Evolutionary conservation across 2,329 filamentous ascomycete species (phyloP).

Genomic region (Cladosporium sp.): DNA sequence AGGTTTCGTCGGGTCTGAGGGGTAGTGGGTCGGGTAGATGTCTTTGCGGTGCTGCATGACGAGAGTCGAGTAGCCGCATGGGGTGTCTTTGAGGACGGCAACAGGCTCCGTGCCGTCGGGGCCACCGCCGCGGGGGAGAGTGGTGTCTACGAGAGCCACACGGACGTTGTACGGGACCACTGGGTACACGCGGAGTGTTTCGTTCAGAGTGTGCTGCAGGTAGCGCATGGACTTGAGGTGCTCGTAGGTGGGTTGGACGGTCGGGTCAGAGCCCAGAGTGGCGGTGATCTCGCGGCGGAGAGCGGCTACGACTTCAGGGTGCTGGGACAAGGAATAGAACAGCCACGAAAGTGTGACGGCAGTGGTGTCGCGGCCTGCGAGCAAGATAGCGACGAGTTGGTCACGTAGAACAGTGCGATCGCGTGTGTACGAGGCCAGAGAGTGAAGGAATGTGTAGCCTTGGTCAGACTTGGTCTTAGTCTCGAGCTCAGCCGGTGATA

Average conservation of each 20-base stretch:
- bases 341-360: conserved; percentile 78
- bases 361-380: conserved; percentile 87
- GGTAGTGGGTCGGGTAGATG: conserved; percentile 46
- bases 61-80: conserved; percentile 51
- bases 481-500: conserved; percentile 71
- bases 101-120: conserved; percentile 49
- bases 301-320: conserved; percentile 67
- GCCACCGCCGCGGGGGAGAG: conserved; percentile 52
- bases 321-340: conserved; percentile 76
- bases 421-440: conserved; percentile 77
- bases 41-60: conserved; percentile 53
- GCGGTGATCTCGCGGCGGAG: conserved; percentile 73
- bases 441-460: conserved; percentile 83
- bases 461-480: conserved; percentile 71
- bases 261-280: conserved; percentile 60
- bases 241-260: conserved; percentile 64
- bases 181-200: conserved; percentile 52
- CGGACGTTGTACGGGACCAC: conserved; percentile 55
- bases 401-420: conserved; percentile 71
- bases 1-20: conserved; percentile 25
- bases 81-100: conserved; percentile 46
- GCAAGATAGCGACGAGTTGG: conserved; percentile 77
- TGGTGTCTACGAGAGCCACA: conserved; percentile 50
- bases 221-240: conserved; percentile 89
- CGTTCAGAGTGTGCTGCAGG: conserved; percentile 53